Percentiles rank a stretch among this genome's conserved stretches.
Conservation (phyloP, 805 yeast species). For the Kuraishia hungarica region DNA sequence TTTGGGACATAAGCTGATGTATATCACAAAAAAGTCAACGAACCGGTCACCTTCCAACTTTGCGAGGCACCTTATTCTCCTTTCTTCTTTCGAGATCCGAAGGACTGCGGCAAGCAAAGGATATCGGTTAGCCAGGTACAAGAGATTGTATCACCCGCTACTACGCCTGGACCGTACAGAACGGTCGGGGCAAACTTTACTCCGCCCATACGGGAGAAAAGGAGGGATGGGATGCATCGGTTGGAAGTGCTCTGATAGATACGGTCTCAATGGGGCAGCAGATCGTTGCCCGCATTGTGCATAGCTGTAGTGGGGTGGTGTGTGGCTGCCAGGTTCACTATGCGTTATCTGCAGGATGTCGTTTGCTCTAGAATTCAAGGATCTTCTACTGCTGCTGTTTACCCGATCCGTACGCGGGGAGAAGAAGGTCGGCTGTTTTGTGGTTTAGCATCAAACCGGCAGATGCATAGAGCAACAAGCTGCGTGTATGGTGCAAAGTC, state of each 20-base stretch:
- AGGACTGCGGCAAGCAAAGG: not conserved
- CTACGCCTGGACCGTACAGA: not conserved
- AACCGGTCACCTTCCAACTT: not conserved
- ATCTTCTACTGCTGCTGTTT: not conserved
- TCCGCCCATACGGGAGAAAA: not conserved
- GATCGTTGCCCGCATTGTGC: not conserved
- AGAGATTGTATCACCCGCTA: not conserved
- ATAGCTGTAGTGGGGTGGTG: not conserved
- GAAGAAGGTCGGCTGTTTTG: not conserved
- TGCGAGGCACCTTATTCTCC: not conserved
- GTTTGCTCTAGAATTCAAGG: not conserved
- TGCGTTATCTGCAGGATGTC: not conserved
- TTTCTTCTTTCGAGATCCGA: not conserved
- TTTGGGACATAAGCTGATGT: not conserved
- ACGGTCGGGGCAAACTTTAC: not conserved
- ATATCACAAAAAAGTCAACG: not conserved
- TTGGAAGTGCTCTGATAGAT: not conserved
- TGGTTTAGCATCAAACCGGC: not conserved
- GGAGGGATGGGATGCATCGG: not conserved
- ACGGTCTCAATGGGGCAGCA: not conserved
- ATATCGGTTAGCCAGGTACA: not conserved
- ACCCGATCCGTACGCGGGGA: not conserved
- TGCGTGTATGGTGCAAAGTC: not conserved
- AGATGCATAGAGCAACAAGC: not conserved
- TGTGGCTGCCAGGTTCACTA: not conserved